Evolutionary conservation across 2,329 filamentous ascomycete genomes (phyloP).

Genomic region (Aspergillus hiratsukae): DNA sequence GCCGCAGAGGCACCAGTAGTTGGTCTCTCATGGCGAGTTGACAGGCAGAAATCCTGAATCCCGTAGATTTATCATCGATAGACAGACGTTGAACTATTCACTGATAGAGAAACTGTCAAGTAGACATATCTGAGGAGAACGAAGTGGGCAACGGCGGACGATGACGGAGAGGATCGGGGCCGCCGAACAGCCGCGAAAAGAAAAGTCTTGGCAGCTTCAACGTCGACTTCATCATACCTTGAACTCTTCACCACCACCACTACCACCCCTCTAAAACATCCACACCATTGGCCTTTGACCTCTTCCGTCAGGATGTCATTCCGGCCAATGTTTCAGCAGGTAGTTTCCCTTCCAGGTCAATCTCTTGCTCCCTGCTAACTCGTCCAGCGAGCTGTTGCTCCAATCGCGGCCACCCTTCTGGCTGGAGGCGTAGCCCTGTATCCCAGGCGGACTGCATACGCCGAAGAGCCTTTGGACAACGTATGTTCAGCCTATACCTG

Average conservation of each 20-base stretch:
- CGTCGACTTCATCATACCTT: constrained; percentile 7
- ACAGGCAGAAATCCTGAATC: constrained; percentile 6
- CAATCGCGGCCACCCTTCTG: constrained; percentile 38
- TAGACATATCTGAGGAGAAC: background rate
- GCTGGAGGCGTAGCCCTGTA: constrained; percentile 38
- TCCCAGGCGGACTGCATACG: constrained; percentile 39
- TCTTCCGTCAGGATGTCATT: constrained; percentile 33
- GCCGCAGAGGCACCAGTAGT: constrained; percentile 33
- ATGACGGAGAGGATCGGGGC: constrained; percentile 24
- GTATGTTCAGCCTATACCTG: constrained; percentile 22
- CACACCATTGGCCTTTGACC: constrained; percentile 19
- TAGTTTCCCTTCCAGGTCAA: constrained; percentile 13
- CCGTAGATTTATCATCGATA: background rate
- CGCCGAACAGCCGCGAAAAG: constrained; percentile 18
- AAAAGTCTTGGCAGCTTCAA: constrained; percentile 25
- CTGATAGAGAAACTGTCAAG: constrained; percentile 1
- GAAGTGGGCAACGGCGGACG: constrained; percentile 12
- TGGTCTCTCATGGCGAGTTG: constrained; percentile 14
- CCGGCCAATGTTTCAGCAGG: constrained; percentile 40
- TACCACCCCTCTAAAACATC: background rate
- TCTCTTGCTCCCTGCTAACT: constrained; percentile 20
- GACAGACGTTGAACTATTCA: background rate
- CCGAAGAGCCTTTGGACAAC: constrained; percentile 37
- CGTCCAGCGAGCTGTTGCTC: constrained; percentile 35
- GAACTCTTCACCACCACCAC: constrained; percentile 18